Base-by-base conservation (phyloP, 2,329 filamentous ascomycete genomes). In the Pestalotiopsis sp. region DNA sequence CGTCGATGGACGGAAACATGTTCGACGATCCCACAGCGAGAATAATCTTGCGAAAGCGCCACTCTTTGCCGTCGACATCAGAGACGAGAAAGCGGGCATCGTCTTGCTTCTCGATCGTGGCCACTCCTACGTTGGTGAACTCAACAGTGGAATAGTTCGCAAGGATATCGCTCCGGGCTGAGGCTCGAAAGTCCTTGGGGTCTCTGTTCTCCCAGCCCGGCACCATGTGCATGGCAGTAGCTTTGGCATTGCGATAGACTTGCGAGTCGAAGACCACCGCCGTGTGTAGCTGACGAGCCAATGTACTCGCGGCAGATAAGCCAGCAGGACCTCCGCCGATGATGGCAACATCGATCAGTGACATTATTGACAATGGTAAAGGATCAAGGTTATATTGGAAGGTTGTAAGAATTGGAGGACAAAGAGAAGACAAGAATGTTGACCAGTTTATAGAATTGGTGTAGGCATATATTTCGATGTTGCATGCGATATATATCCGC, bases 11-110 rank as follows among this genome's bases (percentile, higher is more conserved):
- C 27, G 85, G 85, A 39, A 85, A 73, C 0, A 87, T 71, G 70
- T 91, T 89, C 27, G 73, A 76, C 0, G 86, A 80, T 0, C 89
- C 89, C 0, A 80, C 87, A 0, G 86, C 88, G 0, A 91, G 76
- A 0, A 88, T 83, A 1, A 91, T 66, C 69, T 87, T 90, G 61
- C 80, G 80, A 0, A 87, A 87, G 11, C 76, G 71, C 72, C 84
- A 90, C 0, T 72, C 74, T 2, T 76, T 73, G 0, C 85, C 86
- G 0, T 77, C 45, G 1, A 74, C 78, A 69, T 88, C 87, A 0
- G 76, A 68, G 38, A 71, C 75, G 65, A 77, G 74, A 64, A 77
- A 77, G 23, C 67, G 52, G 1, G 68, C 72, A 36, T 68, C 60
- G 1, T 13, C 23, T 39, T 52, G 36, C 49, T 20, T 39, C 17